Evolutionary conservation across 129 eudicot genomes (phyloP), one percentile per base, ranked within the genome.

Genomic region (Tagetes erecta): DNA sequence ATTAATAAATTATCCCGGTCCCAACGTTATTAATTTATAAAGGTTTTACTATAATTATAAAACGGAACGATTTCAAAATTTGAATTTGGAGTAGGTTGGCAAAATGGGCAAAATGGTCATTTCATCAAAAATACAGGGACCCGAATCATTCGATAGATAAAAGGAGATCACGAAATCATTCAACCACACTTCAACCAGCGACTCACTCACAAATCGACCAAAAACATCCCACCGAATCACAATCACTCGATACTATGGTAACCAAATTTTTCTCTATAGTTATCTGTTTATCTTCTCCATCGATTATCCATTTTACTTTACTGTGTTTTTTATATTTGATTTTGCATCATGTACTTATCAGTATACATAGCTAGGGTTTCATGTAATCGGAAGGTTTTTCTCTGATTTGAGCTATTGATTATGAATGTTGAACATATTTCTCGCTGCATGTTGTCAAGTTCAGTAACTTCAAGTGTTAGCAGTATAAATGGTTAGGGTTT

Each of bases 91-190:
- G 35, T 5, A 7, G 10, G 33, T 6, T 44, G 82, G 73, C 78
- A 78, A 72, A 78, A 64, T 64, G 45, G 82, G 73, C 78, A 78
- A 72, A 78, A 64, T 64, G 45, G 82, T 78, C 40, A 71, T 63
- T 72, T 40, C 13, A 44, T 40, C 13, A 9, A 30, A 71, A 30
- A 34, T 33, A 0, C 52, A 64, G 49, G 67, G 82, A 71, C 82
- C 81, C 66, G 72, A 49, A 8, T 50, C 35, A 71, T 0, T 27
- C 50, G 51, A 42, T 44, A 63, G 13, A 78, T 78, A 76, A 78
- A 51, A 51, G 34, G 70, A 44, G 72, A 64, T n/a, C 33, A 70
- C 67, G 50, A 56, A 13, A 52, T 40, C 37, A 42, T 6, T 12
- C 30, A 38, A 8, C 57, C 37, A 6, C 46, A 49, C 38, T 56